Evolutionary conservation across 129 eudicot genomes (phyloP), one percentile per base, ranked within the genome.

Genomic region (Oenanthe sinensis): DNA sequence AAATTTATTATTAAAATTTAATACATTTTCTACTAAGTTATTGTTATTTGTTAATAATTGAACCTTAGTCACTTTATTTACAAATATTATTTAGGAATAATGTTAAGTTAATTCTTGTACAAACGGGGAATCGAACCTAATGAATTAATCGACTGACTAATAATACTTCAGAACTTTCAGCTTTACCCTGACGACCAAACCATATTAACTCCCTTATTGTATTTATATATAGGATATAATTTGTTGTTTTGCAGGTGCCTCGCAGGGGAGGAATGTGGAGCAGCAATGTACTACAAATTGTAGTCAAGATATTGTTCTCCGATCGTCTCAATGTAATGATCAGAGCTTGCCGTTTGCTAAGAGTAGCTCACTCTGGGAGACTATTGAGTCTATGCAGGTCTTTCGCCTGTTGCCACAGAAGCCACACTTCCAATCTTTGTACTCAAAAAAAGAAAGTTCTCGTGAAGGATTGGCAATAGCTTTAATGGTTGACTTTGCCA

Each of bases 401-500:
- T 88, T 96, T 82, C 78, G 26, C 44, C 85, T 46, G 82, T 43
- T 90, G 50, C 99, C 99, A 12, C 99, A 96, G 77, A 88, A 78
- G 17, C 99, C 99, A 17, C 99, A 96, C 85, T 96, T 96, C 63
- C 85, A 72, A 8, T 88, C 97, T 12, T 74, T 96, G 77, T 83
- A 74, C 77, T 77, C 82, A 0, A 80, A 62, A 65, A 90, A 81
- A 62, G 91, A 81, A 69, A 83, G 87, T 71, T 73, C 83, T 30
- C 96, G 96, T 20, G 97, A 96, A 84, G 99, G 99, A 26, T 54
- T 86, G 76, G 97, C 99, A 72, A 89, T 96, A 28, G 97, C 92
- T 5, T 77, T 47, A 77, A 92, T 96, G 99, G 97, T 96, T 3
- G 85, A 86, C 13, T 96, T 88, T 54, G 78, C 89, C 33, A 85